A percentile compares a stretch with the other conserved stretches of the same genome.
These are phyloP conservation scores for Laguncularia racemosa DNA, from an alignment of 345 rosid species.

Conservation along the genomic window DNA sequence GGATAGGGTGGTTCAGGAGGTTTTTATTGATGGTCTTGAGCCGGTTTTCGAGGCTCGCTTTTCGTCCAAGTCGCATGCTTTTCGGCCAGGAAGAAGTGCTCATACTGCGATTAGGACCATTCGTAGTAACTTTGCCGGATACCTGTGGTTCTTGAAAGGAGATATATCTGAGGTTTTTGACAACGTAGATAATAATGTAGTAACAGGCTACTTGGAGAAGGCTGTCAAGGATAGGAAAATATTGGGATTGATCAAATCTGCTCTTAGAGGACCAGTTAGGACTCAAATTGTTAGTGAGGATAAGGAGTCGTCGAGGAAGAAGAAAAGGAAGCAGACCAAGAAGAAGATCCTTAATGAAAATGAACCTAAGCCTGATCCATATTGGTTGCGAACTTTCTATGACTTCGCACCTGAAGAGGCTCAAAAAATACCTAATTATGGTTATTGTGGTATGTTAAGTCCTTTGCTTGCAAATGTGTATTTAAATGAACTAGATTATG, in stretches of 20 bases:
- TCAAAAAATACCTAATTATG: constrained; percentile 73
- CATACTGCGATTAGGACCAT: constrained; percentile 87
- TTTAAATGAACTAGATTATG: constrained; percentile 75
- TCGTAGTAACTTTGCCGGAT: constrained; percentile 84
- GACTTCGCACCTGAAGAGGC: constrained; percentile 90
- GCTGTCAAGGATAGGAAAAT: constrained; percentile 69
- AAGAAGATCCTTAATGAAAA: constrained; percentile 69
- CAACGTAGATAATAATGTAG: constrained; percentile 37
- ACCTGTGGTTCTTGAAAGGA: constrained; percentile 84
- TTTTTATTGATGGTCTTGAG: constrained; percentile 65
- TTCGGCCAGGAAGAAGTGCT: constrained; percentile 88
- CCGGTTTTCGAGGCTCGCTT: constrained; percentile 81
- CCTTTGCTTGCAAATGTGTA: constrained; percentile 85
- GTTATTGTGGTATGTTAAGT: constrained; percentile 81
- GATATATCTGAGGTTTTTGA: constrained; percentile 60
- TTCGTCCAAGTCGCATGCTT: constrained; percentile 60
- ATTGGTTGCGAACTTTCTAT: constrained; percentile 84
- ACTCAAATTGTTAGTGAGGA: constrained; percentile 19
- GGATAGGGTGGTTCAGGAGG: constrained; percentile 89
- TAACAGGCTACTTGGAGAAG: constrained; percentile 48
- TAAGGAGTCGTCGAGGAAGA: constrained; percentile 32
- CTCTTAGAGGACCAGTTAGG: constrained; percentile 27
- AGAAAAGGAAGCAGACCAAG: constrained; percentile 38
- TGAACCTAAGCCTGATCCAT: constrained; percentile 96
- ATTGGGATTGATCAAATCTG: constrained; percentile 49